Percentiles rank a stretch among this genome's conserved stretches.
Evolutionary conservation across 179 eudicot genomes (phyloP).

Genomic region (Beta lomatogona): DNA sequence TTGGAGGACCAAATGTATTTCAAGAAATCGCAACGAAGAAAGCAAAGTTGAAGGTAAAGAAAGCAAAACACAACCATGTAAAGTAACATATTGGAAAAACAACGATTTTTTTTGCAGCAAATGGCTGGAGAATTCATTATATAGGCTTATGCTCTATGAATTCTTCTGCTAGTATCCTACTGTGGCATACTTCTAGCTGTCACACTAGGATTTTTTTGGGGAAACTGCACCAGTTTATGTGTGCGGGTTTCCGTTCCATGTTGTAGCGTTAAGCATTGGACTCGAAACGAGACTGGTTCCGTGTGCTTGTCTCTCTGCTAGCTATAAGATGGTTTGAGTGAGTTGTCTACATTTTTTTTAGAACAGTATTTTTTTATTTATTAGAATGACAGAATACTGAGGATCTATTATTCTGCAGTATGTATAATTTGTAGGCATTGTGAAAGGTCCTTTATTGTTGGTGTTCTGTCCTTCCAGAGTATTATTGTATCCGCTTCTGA

Average conservation of each 20-base stretch:
- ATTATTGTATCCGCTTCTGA: constrained; percentile 12
- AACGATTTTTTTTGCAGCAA: not conserved
- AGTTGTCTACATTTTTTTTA: constrained; percentile 11
- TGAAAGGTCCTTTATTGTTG: constrained; percentile 6
- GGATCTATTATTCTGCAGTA: constrained; percentile 6
- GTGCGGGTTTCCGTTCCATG: constrained; percentile 6
- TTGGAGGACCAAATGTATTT: constrained; percentile 74
- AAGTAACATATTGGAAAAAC: constrained; percentile 57
- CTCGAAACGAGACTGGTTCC: not conserved
- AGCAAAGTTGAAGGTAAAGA: constrained; percentile 40
- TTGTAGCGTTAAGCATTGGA: not conserved
- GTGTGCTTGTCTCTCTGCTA: not conserved
- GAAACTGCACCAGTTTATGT: not conserved
- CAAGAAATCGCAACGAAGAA: constrained; percentile 66
- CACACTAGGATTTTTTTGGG: not conserved
- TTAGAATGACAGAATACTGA: constrained; percentile 9
- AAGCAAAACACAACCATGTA: constrained; percentile 34
- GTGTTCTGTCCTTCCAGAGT: not conserved
- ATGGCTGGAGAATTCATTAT: not conserved
- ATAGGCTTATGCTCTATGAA: not conserved
- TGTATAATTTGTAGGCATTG: constrained; percentile 7
- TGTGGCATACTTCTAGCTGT: not conserved
- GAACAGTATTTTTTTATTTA: constrained; percentile 2
- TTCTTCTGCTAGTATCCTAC: not conserved
- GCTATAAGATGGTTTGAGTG: not conserved